A percentile compares a stretch with the other conserved stretches of the same genome.
phyloP scores from a whole-genome alignment of 352 stramenopile species.

The Blastocystis sp. region DNA sequence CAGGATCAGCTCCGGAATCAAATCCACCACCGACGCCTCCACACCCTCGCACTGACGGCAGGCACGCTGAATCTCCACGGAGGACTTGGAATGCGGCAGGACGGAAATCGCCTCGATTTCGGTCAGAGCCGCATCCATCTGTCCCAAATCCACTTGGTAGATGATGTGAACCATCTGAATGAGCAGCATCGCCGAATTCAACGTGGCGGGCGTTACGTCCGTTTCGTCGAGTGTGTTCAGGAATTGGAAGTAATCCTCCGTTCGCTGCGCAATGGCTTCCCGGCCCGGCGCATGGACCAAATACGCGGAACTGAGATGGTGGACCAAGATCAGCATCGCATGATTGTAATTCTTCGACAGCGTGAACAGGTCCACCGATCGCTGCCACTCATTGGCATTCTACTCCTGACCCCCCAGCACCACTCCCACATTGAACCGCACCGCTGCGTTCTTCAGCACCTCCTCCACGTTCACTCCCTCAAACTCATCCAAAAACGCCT shows the following conservation, averaged over 20 bases:
- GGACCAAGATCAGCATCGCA: neutral
- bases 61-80: neutral
- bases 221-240: too few relatives aligned
- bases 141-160: neutral
- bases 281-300: too few relatives aligned
- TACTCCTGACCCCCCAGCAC: neutral
- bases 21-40: neutral
- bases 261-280: too few relatives aligned
- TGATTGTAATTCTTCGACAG: constrained; percentile 42
- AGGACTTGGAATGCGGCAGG: neutral
- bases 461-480: neutral
- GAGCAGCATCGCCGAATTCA: too few relatives aligned
- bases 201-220: too few relatives aligned
- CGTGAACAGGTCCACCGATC: constrained; percentile 15
- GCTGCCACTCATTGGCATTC: constrained; percentile 49
- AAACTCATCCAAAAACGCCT: constrained; percentile 1
- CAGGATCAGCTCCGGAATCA: constrained; percentile 32
- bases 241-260: too few relatives aligned
- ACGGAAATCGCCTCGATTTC: neutral
- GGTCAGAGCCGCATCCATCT: neutral
- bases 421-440: constrained; percentile 3
- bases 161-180: neutral
- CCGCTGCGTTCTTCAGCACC: constrained; percentile 16
- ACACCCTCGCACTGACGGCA: neutral
- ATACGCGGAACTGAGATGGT: too few relatives aligned